Percentiles rank a stretch among this genome's conserved stretches.
These are phyloP conservation scores for Exophiala sp. DNA, from an alignment of 2,329 filamentous ascomycete genomes.

Conservation along the genomic window DNA sequence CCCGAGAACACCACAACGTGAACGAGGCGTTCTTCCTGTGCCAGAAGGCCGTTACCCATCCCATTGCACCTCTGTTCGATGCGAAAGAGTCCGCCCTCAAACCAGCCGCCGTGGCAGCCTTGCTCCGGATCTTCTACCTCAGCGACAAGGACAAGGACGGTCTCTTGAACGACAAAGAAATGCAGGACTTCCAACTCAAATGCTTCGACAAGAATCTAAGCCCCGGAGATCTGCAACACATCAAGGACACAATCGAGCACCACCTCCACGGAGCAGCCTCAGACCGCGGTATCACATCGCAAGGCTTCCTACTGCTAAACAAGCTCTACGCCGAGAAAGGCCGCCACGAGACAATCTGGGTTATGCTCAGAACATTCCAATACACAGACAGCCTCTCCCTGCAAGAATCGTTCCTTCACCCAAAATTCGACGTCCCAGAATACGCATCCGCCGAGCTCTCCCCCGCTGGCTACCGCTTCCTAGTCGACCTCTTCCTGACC, in stretches of 20 bases:
- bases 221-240: conserved; percentile 78
- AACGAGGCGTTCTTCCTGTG: conserved; percentile 97
- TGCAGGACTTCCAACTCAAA: conserved; percentile 83
- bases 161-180: conserved; percentile 82
- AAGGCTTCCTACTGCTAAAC: conserved; percentile 84
- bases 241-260: conserved; percentile 81
- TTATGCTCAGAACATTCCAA: conserved; percentile 88
- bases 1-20: conserved; percentile 86
- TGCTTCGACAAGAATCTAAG: conserved; percentile 88
- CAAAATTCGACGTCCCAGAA: conserved; percentile 89
- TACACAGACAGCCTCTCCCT: conserved; percentile 94
- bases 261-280: conserved; percentile 60
- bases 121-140: conserved; percentile 89
- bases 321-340: conserved; percentile 97
- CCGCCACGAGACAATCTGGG: conserved; percentile 97
- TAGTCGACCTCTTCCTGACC: conserved; percentile 90
- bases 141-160: conserved; percentile 97
- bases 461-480: conserved; percentile 92
- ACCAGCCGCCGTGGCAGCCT: conserved; percentile 78
- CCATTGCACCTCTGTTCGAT: conserved; percentile 93
- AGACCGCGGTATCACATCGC: conserved; percentile 71
- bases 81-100: conserved; percentile 89
- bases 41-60: conserved; percentile 96
- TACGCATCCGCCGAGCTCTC: conserved; percentile 91
- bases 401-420: conserved; percentile 85